phyloP scores from a whole-genome alignment of 2,329 filamentous ascomycete species.

The Hyphodiscus sp. region DNA sequence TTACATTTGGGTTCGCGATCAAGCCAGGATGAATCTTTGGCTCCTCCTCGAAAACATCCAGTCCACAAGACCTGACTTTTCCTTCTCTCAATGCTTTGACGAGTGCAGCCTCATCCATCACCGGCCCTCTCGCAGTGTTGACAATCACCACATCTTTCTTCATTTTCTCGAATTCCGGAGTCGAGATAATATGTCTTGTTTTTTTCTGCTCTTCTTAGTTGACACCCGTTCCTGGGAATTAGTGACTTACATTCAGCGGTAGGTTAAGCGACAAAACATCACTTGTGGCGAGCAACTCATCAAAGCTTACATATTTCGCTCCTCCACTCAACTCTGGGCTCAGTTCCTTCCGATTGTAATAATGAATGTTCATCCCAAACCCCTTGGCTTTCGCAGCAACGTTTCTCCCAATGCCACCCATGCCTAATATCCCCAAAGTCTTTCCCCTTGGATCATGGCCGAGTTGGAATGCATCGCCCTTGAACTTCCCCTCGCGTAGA shows the following conservation, averaged over 20 bases:
- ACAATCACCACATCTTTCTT: constrained; percentile 70
- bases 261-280: constrained; percentile 72
- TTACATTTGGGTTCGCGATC: constrained; percentile 50
- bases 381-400: constrained; percentile 62
- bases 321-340: constrained; percentile 41
- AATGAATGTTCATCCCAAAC: constrained; percentile 68
- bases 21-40: constrained; percentile 59
- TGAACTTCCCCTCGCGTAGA: constrained; percentile 32
- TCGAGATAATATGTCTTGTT: constrained; percentile 67
- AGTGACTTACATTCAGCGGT: no score
- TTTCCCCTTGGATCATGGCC: constrained; percentile 65
- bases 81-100: constrained; percentile 63
- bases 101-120: constrained; percentile 75
- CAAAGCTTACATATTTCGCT: constrained; percentile 63
- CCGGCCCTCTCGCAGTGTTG: constrained; percentile 72
- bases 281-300: constrained; percentile 58
- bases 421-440: constrained; percentile 69
- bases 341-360: constrained; percentile 62
- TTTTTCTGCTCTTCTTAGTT: constrained; percentile 28
- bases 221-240: not conserved
- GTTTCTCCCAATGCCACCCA: constrained; percentile 74
- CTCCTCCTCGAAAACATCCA: constrained; percentile 78
- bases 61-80: constrained; percentile 59
- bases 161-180: constrained; percentile 63
- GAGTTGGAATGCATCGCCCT: constrained; percentile 20